phyloP scores from a whole-genome alignment of 2,329 filamentous ascomycete species.

The Penicillium sp. region DNA sequence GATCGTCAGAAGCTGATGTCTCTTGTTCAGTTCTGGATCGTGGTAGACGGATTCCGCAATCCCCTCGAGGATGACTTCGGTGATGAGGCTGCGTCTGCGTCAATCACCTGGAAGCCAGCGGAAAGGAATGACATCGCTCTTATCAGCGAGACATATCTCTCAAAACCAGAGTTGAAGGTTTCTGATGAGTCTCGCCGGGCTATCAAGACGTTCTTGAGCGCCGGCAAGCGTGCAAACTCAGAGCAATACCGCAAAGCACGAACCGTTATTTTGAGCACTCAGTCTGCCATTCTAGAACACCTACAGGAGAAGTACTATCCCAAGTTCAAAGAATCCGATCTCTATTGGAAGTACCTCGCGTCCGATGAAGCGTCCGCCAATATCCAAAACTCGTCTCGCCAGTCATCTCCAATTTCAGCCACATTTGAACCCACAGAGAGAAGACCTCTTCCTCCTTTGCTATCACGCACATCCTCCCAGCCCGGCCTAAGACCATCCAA shows the following conservation, averaged over 20 bases:
- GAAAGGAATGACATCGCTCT: conserved; percentile 87
- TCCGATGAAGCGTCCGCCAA: conserved; percentile 66
- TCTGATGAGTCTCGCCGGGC: conserved; percentile 66
- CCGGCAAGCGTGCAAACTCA: conserved; percentile 73
- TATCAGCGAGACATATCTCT: conserved; percentile 87
- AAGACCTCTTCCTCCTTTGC: conserved; percentile 46
- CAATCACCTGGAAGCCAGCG: conserved; percentile 75
- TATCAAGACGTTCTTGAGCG: conserved; percentile 76
- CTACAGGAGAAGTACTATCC: conserved; percentile 81
- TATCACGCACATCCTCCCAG: conserved; percentile 50
- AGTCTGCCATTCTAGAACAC: conserved; percentile 79
- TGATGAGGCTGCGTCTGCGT: conserved; percentile 64
- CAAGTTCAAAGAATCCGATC: conserved; percentile 85
- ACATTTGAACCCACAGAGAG: conserved; percentile 35
- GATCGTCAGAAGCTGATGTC: conserved; percentile 84
- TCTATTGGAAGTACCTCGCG: conserved; percentile 95
- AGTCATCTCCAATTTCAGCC: conserved; percentile 19
- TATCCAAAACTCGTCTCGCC: conserved; percentile 21
- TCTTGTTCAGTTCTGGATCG: conserved; percentile 96
- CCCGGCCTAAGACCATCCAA: conserved; percentile 43
- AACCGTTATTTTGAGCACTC: conserved; percentile 75
- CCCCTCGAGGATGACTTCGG: conserved; percentile 84
- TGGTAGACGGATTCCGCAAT: conserved; percentile 93
- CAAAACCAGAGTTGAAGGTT: conserved; percentile 77
- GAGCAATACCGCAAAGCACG: conserved; percentile 82